Conservation (phyloP, 768 basidiomycete genomes). For the Calocera viscosa region DNA sequence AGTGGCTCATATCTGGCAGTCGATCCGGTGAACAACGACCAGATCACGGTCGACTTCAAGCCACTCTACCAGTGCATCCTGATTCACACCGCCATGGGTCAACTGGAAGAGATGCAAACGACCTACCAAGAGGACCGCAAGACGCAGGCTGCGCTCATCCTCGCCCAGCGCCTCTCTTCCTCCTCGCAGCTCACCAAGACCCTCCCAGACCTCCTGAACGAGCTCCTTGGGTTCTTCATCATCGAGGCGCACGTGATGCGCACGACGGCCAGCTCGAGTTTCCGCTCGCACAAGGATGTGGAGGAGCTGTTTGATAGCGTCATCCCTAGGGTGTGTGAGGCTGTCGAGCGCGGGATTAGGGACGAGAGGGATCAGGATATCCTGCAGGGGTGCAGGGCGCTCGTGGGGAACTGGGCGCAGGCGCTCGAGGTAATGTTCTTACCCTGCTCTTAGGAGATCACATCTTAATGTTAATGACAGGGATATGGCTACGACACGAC, state of each 20-base stretch:
- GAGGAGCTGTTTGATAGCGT: conserved; percentile 93
- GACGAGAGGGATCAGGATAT: conserved; percentile 67
- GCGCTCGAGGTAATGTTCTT: conserved; percentile 62
- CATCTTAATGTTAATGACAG: conserved; percentile 30
- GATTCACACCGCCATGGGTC: conserved; percentile 83
- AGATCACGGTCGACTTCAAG: conserved; percentile 80
- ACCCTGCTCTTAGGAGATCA: not conserved
- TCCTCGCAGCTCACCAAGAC: conserved; percentile 26
- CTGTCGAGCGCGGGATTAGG: conserved; percentile 58
- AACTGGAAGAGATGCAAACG: conserved; percentile 75
- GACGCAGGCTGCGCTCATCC: conserved; percentile 95
- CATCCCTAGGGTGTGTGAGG: conserved; percentile 55
- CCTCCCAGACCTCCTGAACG: conserved; percentile 69
- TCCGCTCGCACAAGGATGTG: conserved; percentile 81
- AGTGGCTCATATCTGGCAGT: conserved; percentile 35
- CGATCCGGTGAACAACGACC: conserved; percentile 83
- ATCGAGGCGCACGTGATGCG: conserved; percentile 86
- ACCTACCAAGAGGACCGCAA: conserved; percentile 97
- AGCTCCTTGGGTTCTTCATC: conserved; percentile 96
- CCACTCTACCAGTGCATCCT: conserved; percentile 95
- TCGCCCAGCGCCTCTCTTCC: conserved; percentile 36
- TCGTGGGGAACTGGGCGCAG: conserved; percentile 73
- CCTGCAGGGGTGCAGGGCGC: conserved; percentile 74
- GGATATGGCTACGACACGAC: conserved; percentile 75
- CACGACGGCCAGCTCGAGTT: conserved; percentile 55